Base-by-base conservation (phyloP, 495 filamentous ascomycete genomes). In the Penicillium chermesinum region DNA sequence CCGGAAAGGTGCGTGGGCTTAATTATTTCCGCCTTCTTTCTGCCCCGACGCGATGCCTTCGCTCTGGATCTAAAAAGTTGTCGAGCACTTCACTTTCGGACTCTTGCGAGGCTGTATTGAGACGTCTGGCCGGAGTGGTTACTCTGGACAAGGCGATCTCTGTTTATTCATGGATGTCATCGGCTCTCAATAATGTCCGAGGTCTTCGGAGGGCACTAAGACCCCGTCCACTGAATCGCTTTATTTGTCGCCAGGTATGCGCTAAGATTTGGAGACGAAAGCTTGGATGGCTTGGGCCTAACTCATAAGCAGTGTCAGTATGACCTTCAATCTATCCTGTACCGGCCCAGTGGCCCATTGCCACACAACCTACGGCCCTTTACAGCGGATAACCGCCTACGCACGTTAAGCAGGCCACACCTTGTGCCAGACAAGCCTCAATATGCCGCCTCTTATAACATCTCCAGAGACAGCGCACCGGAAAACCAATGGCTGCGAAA, bases 101-200 rank as follows among this genome's bases (percentile, higher is more conserved):
- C 17, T 27, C 10, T 7, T 22, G 22, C 10, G 18, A 21, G 38
- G 18, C n/a, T 17, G 15, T 48, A n/a, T 47, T 44, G 36, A 6
- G 25, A 45, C 49, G 48, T 38, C 48, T 42, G 46, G 48, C 46
- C 50, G 44, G 57, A 35, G 42, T 44, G 38, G 19, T 44, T 20
- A 39, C 51, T 41, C 50, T 41, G 40, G 43, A 16, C 39, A 48
- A 45, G 36, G 41, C 39, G 41, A 30, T 54, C 48, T 57, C 38
- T 49, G 61, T 63, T 56, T 58, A 53, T 73, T 72, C 65, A 75
- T 75, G 72, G 70, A 75, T 75, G 72, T 75, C 70, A 75, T 71
- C 65, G 49, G 69, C 61, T 57, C 58, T 62, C 53, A 71, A 64
- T 62, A 63, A 72, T 71, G 69, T 55, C 50, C 64, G 63, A 52